phyloP scores from a whole-genome alignment of 2,329 filamentous ascomycete species.

The Clarireedia monteithiana region DNA sequence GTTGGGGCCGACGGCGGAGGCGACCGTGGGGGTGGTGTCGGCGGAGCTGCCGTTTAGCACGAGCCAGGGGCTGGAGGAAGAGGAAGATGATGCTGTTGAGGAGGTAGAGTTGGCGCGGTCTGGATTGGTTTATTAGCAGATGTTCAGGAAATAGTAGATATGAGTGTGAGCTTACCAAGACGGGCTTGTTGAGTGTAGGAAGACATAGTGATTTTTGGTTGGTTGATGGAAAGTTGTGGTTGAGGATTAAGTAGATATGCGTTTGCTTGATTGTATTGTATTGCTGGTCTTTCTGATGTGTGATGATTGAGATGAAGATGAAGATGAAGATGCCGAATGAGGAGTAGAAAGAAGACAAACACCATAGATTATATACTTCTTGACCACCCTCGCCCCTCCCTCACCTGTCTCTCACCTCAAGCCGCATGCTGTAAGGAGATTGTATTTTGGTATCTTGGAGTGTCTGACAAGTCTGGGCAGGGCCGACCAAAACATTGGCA shows the following conservation, averaged over 20 bases:
- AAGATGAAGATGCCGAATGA: slow-evolving; percentile 1
- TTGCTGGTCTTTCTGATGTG: not conserved
- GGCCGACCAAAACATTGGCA: not conserved
- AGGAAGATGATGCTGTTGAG: not conserved
- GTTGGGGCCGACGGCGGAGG: not conserved
- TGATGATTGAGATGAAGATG: not conserved
- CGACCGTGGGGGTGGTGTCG: not conserved
- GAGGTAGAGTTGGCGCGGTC: slow-evolving; percentile 5
- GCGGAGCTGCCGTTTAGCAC: not conserved
- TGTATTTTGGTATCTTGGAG: not conserved
- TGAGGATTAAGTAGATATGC: not conserved
- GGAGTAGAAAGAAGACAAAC: slow-evolving; percentile 1
- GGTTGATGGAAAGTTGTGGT: not conserved
- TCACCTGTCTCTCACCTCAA: not conserved
- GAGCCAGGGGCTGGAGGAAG: slow-evolving; percentile 1
- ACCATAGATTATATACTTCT: slow-evolving; percentile 4
- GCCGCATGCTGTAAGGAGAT: not conserved
- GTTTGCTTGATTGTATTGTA: not conserved
- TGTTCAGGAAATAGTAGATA: not conserved
- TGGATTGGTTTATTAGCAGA: not conserved
- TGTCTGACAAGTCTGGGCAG: slow-evolving; percentile 7
- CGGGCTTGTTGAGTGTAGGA: not conserved
- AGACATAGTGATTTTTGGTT: slow-evolving; percentile 7
- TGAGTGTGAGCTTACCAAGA: not conserved
- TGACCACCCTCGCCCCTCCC: not conserved